A percentile compares a stretch with the other conserved stretches of the same genome.
Evolutionary conservation across 2,329 filamentous ascomycete species (phyloP).

Genomic region (Penicillium sp.): DNA sequence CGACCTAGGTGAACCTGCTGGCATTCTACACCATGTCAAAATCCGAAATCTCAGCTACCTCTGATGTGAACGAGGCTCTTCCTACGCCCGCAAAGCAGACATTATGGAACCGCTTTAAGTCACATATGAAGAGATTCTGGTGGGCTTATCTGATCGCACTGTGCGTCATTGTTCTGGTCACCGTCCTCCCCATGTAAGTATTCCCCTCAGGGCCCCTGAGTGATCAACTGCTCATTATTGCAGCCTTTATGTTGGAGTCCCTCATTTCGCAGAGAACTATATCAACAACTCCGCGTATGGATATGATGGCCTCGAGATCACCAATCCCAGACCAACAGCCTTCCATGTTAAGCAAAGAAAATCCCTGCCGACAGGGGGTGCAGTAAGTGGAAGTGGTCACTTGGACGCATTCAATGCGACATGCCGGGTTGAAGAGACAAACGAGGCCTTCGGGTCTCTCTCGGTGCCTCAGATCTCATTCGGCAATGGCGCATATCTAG

Average conservation of each 20-base stretch:
- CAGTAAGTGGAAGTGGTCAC: conserved; percentile 25
- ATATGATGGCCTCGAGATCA: conserved; percentile 24
- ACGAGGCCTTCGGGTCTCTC: conserved; percentile 20
- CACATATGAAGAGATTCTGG: conserved; percentile 30
- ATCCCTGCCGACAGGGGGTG: conserved; percentile 17
- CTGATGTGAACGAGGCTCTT: conserved; percentile 3
- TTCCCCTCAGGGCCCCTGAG: background rate
- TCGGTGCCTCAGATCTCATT: conserved; percentile 22
- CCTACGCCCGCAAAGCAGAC: conserved; percentile 13
- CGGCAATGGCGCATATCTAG: conserved; percentile 9
- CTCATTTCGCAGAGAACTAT: conserved; percentile 25
- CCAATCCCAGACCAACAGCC: conserved; percentile 23
- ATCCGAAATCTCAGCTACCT: conserved; percentile 14
- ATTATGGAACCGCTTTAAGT: conserved; percentile 22
- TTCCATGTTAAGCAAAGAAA: conserved; percentile 26
- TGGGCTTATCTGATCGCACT: conserved; percentile 26
- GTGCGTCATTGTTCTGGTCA: conserved; percentile 20
- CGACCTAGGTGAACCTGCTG: background rate
- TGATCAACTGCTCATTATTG: background rate
- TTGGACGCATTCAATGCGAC: conserved; percentile 25
- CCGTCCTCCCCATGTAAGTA: conserved; percentile 25
- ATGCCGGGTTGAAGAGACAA: conserved; percentile 12
- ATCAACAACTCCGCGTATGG: conserved; percentile 27
- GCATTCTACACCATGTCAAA: conserved; percentile 19
- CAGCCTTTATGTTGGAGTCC: conserved; percentile 28